Percentiles rank a stretch among this genome's conserved stretches.
Evolutionary conservation across 2,329 filamentous ascomycete species (phyloP).

Genomic region (Pseudocercospora vitis): DNA sequence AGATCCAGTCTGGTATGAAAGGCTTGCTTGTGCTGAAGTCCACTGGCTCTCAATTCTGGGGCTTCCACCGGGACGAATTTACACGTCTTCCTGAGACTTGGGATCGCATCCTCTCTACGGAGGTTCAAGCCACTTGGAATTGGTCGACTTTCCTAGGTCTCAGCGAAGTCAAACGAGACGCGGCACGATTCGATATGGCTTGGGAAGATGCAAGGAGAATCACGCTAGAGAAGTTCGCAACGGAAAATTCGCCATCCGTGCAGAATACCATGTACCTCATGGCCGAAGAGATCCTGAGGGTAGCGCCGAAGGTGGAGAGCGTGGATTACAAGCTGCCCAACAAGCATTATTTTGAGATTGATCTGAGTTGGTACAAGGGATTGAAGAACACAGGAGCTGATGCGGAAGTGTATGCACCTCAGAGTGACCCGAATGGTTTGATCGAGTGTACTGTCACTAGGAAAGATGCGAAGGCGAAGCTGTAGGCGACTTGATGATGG

Average conservation of each 20-base stretch:
- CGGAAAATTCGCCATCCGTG: conserved; percentile 87
- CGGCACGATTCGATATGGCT: conserved; percentile 72
- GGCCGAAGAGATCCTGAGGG: conserved; percentile 79
- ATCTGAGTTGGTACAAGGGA: conserved; percentile 95
- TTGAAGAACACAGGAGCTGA: conserved; percentile 93
- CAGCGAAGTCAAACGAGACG: conserved; percentile 64
- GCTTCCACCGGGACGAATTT: conserved; percentile 89
- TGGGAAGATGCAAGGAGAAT: conserved; percentile 77
- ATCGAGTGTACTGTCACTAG: conserved; percentile 89
- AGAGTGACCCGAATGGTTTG: conserved; percentile 88
- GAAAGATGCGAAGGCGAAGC: conserved; percentile 37
- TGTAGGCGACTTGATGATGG: conserved; percentile 17
- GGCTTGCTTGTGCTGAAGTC: conserved; percentile 84
- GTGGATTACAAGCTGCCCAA: conserved; percentile 88
- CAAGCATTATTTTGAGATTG: conserved; percentile 98
- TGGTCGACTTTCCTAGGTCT: conserved; percentile 73
- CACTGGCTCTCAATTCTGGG: conserved; percentile 93
- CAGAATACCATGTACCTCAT: conserved; percentile 99
- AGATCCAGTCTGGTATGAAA: conserved; percentile 73
- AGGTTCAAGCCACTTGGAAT: conserved; percentile 82
- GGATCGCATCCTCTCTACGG: conserved; percentile 93
- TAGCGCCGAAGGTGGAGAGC: conserved; percentile 67
- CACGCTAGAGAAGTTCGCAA: conserved; percentile 88
- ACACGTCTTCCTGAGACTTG: conserved; percentile 87
- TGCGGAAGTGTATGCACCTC: conserved; percentile 91